Evolutionary conservation across 176 grass and related monocot genomes (phyloP).

Genomic region (Urochloa ruziziensis): DNA sequence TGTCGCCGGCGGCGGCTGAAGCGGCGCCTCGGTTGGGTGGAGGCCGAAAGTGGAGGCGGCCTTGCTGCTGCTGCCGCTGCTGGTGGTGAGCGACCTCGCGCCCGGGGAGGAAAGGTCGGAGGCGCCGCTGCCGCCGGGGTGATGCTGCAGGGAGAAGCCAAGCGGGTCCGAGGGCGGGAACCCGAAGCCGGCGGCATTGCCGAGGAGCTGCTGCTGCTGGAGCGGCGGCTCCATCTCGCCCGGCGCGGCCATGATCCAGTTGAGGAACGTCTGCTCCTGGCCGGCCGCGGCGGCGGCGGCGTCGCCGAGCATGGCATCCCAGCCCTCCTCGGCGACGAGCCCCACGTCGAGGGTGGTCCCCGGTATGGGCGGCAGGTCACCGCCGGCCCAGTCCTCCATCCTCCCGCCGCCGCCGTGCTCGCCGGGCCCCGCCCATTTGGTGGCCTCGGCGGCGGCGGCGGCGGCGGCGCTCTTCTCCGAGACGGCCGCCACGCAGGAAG

Average conservation of each 20-base stretch:
- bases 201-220: conserved; percentile 35
- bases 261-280: conserved; percentile 68
- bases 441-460: conserved; percentile 47
- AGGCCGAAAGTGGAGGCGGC: conserved; percentile 11
- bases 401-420: conserved; percentile 15
- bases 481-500: conserved; percentile 53
- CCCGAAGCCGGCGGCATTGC: conserved; percentile 32
- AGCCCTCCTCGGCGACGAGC: conserved; percentile 39
- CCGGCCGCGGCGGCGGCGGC: conserved; percentile 22
- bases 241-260: conserved; percentile 65
- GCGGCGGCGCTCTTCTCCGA: conserved; percentile 44
- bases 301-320: conserved; percentile 61
- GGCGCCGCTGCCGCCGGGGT: conserved; percentile 1
- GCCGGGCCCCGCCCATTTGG: conserved; percentile 27
- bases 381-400: conserved; percentile 48
- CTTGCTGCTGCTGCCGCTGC: conserved; percentile 26
- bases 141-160: conserved; percentile 34
- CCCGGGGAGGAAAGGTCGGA: conserved; percentile 15
- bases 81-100: conserved; percentile 32
- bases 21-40: neutral
- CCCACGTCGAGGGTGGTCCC: conserved; percentile 31
- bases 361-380: conserved; percentile 55
- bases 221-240: conserved; percentile 25
- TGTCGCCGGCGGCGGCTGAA: conserved; percentile 1
- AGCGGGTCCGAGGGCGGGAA: conserved; percentile 46